Base-by-base conservation (phyloP, 257 asterid genomes). In the Solanum phureja region DNA sequence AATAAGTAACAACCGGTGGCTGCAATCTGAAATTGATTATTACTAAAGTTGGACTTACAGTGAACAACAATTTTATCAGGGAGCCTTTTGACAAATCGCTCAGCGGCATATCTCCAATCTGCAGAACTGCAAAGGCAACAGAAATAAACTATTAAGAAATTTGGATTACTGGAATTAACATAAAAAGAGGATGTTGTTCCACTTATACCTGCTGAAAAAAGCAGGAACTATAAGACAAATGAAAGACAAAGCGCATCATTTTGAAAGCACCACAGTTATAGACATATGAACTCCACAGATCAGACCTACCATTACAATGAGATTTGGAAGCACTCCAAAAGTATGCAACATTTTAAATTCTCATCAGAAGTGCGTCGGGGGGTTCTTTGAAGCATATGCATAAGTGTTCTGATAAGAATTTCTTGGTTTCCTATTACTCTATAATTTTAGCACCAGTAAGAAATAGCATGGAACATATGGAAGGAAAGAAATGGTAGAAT, bases 81-180 rank as follows among this genome's bases (percentile, higher is more conserved):
- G 89, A 93, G 95, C 89, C 94, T 92, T 94, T 91, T 94, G 90
- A 94, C 98, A 91, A 96, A 93, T 89, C 94, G 98, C 85, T 94
- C 94, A 62, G 93, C 99, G 1, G 95, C 98, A 88, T 95, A 96
- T 91, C 94, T 95, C 99, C 99, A 96, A 94, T 96, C 98, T 62
- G 95, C 94, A 86, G 99, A 91, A 89, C 98, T 96, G 95, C 71
- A 71, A 86, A 85, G 62, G 76, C 62, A 90, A 76, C 71, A 83
- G 64, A 74, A 88, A 85, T 73, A 72, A 40, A 76, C 23, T 29
- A 71, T 3, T 27, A 29, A 66, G 38, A 85, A 44, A 68, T 90
- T 64, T 72, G 81, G 46, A 14, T 34, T 72, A 33, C 24, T 33
- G 14, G 77, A 71, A 71, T 33, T 31, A 69, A 29, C 75, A 29